A percentile compares a stretch with the other conserved stretches of the same genome.
These are phyloP conservation scores for Lactarius akahatsu DNA, from an alignment of 768 basidiomycete species.

Conservation along the genomic window DNA sequence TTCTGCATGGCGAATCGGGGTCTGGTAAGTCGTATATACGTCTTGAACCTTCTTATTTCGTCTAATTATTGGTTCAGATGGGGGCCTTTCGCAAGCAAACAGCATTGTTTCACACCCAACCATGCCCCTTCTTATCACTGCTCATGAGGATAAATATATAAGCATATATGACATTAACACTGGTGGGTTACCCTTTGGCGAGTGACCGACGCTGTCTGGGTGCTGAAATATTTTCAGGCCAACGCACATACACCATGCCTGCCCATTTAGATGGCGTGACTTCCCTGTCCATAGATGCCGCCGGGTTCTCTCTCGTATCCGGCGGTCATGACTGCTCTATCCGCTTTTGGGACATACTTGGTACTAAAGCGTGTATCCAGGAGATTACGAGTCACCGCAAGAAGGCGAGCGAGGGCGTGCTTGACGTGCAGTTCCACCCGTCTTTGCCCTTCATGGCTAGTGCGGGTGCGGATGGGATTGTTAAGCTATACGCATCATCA, in stretches of 20 bases:
- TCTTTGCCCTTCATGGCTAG: constrained; percentile 86
- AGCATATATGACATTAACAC: constrained; percentile 83
- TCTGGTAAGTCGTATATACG: constrained; percentile 17
- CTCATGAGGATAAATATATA: constrained; percentile 92
- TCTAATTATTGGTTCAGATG: constrained; percentile 49
- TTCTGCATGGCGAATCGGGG: constrained; percentile 40
- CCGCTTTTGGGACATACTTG: constrained; percentile 91
- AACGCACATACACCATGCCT: constrained; percentile 86
- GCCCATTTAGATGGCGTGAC: constrained; percentile 93
- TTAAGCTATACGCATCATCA: constrained; percentile 88
- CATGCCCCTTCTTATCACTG: constrained; percentile 82
- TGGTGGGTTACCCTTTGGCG: constrained; percentile 47
- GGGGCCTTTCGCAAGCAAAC: constrained; percentile 80
- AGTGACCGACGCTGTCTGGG: constrained; percentile 1
- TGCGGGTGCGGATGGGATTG: constrained; percentile 93
- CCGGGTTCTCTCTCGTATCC: constrained; percentile 85
- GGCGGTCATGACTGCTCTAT: constrained; percentile 92
- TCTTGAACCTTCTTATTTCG: background rate
- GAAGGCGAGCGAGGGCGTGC: constrained; percentile 88
- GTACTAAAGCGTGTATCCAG: constrained; percentile 77
- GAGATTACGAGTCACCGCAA: constrained; percentile 87
- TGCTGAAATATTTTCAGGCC: constrained; percentile 45
- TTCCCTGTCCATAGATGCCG: constrained; percentile 82
- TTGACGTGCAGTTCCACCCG: constrained; percentile 84
- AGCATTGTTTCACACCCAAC: constrained; percentile 88